These are phyloP conservation scores for Eustoma russellianum DNA, from an alignment of 257 asterid genomes.

Conservation along the genomic window DNA sequence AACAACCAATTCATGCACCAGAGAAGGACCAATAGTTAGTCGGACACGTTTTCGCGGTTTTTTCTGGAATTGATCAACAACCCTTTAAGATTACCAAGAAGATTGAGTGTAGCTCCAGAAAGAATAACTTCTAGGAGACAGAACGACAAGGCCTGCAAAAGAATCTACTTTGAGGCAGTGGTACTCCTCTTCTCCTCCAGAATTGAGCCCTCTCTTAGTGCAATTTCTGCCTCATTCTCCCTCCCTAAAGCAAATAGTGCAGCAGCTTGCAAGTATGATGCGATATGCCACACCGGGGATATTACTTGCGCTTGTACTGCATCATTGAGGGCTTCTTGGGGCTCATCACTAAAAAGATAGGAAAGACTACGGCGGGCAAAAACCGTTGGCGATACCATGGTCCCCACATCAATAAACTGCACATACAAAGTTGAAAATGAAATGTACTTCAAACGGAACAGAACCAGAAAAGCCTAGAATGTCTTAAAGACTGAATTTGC, in stretches of 20 bases:
- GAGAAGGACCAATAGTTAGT: constrained; percentile 8
- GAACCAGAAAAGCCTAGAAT: neutral
- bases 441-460: neutral
- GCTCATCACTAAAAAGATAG: constrained; percentile 68
- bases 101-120: constrained; percentile 13
- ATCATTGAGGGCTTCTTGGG: constrained; percentile 71
- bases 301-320: constrained; percentile 80
- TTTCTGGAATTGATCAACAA: neutral
- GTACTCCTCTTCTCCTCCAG: constrained; percentile 58
- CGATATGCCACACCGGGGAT: constrained; percentile 82
- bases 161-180: constrained; percentile 17
- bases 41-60: constrained; percentile 1
- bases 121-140: neutral
- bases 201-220: constrained; percentile 69
- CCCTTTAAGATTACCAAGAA: constrained; percentile 13
- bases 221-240: constrained; percentile 81
- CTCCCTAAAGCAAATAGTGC: constrained; percentile 64
- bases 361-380: constrained; percentile 47
- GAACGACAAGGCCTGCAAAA: constrained; percentile 2
- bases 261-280: constrained; percentile 73
- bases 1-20: constrained; percentile 16
- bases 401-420: constrained; percentile 38
- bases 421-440: constrained; percentile 4
- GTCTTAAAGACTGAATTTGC: neutral
- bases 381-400: constrained; percentile 40